A percentile compares a stretch with the other conserved stretches of the same genome.
Evolutionary conservation across 345 rosid genomes (phyloP).

Genomic region (Eucalyptus cloeziana): DNA sequence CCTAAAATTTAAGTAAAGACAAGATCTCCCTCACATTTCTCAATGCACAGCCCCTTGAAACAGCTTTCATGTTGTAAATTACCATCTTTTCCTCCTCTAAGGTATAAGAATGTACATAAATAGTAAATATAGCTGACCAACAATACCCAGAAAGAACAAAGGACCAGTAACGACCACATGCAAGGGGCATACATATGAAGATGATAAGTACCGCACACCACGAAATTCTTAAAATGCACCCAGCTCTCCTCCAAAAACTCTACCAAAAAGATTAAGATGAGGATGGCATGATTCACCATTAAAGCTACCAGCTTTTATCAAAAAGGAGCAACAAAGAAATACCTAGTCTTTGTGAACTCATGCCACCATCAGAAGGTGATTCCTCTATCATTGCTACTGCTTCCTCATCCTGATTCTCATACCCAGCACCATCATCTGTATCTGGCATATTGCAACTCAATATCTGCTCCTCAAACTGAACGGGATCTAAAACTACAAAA

Average conservation of each 20-base stretch:
- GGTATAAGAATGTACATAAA: background rate
- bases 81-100: background rate
- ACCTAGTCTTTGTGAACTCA: constrained; percentile 18
- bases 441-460: constrained; percentile 41
- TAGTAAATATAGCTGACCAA: background rate
- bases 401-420: constrained; percentile 52
- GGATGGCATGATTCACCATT: background rate
- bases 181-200: background rate
- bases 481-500: constrained; percentile 14
- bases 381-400: constrained; percentile 50
- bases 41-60: background rate
- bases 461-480: constrained; percentile 37
- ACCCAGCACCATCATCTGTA: constrained; percentile 31
- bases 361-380: constrained; percentile 14
- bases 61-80: background rate
- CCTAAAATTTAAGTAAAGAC: background rate
- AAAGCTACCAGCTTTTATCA: background rate
- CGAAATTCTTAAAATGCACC: background rate
- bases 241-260: background rate
- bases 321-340: background rate
- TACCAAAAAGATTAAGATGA: background rate
- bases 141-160: background rate
- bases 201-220: background rate
- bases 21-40: background rate
- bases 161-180: background rate